Percentiles rank a stretch among this genome's conserved stretches.
phyloP scores from a whole-genome alignment of 2,329 filamentous ascomycete genomes.

The Colletotrichum phormii region DNA sequence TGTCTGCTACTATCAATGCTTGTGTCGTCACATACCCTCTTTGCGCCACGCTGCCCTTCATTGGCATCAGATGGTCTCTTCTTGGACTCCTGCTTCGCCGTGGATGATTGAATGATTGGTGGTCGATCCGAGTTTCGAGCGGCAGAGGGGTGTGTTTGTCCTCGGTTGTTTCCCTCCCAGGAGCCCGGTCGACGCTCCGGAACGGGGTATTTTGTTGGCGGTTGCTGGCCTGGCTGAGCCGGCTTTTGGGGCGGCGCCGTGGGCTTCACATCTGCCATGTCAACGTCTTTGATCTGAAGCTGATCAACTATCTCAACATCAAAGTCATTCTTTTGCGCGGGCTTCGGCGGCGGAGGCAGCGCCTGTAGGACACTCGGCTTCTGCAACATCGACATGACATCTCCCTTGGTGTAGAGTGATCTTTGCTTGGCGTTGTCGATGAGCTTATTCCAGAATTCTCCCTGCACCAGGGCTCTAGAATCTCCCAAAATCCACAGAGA shows the following conservation, averaged over 20 bases:
- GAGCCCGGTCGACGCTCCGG: constrained; percentile 13
- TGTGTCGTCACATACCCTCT: constrained; percentile 52
- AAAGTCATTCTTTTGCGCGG: constrained; percentile 40
- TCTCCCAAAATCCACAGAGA: constrained; percentile 97
- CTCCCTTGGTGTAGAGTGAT: constrained; percentile 79
- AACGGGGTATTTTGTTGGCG: not conserved
- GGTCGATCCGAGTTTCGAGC: constrained; percentile 33
- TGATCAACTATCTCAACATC: constrained; percentile 5
- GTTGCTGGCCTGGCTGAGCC: constrained; percentile 8
- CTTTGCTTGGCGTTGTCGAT: constrained; percentile 84
- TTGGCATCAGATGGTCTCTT: constrained; percentile 57
- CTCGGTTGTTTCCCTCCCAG: constrained; percentile 33
- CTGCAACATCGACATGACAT: constrained; percentile 62
- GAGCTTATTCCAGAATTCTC: constrained; percentile 89
- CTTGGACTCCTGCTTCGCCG: constrained; percentile 43
- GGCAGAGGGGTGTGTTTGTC: constrained; percentile 39
- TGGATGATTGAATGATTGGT: constrained; percentile 55
- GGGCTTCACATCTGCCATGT: constrained; percentile 31
- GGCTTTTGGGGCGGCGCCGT: not conserved
- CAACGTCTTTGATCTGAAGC: constrained; percentile 25
- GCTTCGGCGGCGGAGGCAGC: constrained; percentile 39
- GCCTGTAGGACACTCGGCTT: constrained; percentile 50
- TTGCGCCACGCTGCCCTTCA: constrained; percentile 48
- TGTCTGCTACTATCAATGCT: not conserved
- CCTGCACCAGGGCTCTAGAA: constrained; percentile 85